These are phyloP conservation scores for Trifolium fragiferum DNA, from an alignment of 306 rosid genomes.

Conservation along the genomic window DNA sequence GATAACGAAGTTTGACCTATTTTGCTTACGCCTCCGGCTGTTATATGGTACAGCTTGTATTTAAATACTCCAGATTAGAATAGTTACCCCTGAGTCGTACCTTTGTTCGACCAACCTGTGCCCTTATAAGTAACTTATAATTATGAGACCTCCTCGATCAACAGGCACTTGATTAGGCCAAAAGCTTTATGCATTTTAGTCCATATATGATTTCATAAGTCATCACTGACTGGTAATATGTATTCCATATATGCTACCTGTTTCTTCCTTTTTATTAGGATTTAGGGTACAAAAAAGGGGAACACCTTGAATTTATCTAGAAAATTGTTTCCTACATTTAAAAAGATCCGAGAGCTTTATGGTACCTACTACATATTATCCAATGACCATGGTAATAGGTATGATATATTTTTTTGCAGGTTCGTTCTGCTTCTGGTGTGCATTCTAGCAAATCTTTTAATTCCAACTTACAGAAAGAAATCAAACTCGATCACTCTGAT, in stretches of 20 bases:
- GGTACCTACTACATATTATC: constrained; percentile 10
- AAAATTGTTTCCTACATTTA: constrained; percentile 5
- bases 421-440: constrained; percentile 54
- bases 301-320: not conserved
- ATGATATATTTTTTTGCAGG: constrained; percentile 57
- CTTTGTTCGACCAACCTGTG: too few species aligned
- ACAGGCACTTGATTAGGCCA: not conserved
- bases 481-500: constrained; percentile 49
- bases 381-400: constrained; percentile 27
- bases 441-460: constrained; percentile 37
- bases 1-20: too few species aligned
- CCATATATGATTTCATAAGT: not conserved
- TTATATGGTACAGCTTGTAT: too few species aligned
- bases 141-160: too few species aligned
- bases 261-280: not conserved
- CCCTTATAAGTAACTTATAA: too few species aligned
- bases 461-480: constrained; percentile 48
- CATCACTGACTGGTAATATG: not conserved
- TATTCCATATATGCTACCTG: not conserved
- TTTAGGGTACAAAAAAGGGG: not conserved
- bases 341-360: constrained; percentile 14
- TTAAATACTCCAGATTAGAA: too few species aligned
- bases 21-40: too few species aligned
- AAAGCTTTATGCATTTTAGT: not conserved
- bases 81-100: too few species aligned